Evolutionary conservation across 768 basidiomycete genomes (phyloP), one percentile per base, ranked within the genome.

Genomic region (Suillus luteus): DNA sequence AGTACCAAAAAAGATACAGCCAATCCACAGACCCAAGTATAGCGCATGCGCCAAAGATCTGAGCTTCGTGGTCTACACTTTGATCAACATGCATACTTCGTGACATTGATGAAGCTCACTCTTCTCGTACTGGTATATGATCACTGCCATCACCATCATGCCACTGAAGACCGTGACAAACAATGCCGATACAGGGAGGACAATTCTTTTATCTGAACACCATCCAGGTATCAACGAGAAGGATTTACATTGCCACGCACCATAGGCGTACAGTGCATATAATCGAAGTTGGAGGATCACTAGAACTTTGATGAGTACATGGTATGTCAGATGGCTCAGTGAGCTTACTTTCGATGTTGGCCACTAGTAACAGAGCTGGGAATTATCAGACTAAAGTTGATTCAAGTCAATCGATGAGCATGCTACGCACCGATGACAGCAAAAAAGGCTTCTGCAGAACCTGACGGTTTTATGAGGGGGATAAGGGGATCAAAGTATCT

Each of bases 1-100:
- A 5, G 8, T 62, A 60, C 62, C 62, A 62, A 14, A 62, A 62
- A 35, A 62, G 55, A 62, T 59, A 62, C 11, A 62, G 55, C 59
- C 62, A 62, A 27, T 55, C 41, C 17, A 57, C 55, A 1, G 62
- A 41, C 2, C 22, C 38, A 31, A 43, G 6, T 22, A 58, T 43
- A 33, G 19, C n/a, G n/a, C 62, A 62, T 31, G 38, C 58, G 0
- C 62, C 62, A 44, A 41, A 55, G 22, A 61, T 54, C 46, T 54
- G 22, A 6, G 24, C 10, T 55, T 57, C 35, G 46, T n/a, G 27
- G 17, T 38, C 60, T 61, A 61, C 11, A 58, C 31, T 11, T 33
- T 17, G 55, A 15, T 40, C 2, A 57, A 22, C 17, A 5, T 9
- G 24, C 12, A 55, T 33, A 40, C 22, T 38, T 38, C 10, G 8